These are phyloP conservation scores for Exophiala dermatitidis DNA, from an alignment of 2,329 filamentous ascomycete species.

Conservation along the genomic window DNA sequence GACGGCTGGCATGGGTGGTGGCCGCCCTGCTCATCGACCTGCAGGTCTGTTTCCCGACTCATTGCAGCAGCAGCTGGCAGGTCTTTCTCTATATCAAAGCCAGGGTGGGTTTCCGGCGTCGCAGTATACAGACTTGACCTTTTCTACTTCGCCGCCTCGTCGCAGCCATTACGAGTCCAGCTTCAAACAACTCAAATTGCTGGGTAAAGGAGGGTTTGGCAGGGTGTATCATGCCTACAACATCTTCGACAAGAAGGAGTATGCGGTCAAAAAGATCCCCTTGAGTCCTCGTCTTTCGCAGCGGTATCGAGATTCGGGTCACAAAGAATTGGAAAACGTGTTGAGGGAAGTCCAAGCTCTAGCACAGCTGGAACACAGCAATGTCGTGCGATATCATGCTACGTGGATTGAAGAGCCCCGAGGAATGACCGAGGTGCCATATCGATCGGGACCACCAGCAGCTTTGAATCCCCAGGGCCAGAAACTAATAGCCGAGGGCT, in stretches of 20 bases:
- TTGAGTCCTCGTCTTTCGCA: conserved; percentile 48
- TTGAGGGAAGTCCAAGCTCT: conserved; percentile 56
- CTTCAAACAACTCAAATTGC: conserved; percentile 47
- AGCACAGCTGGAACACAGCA: conserved; percentile 56
- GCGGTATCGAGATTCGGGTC: conserved; percentile 46
- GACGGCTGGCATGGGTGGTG: conserved; percentile 1
- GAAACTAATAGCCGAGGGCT: conserved; percentile 9
- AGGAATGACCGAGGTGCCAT: not conserved
- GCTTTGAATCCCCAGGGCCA: conserved; percentile 8
- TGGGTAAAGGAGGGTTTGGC: conserved; percentile 61
- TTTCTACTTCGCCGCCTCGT: conserved; percentile 28
- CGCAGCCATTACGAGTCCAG: conserved; percentile 43
- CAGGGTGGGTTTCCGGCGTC: conserved; percentile 11
- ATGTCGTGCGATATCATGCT: conserved; percentile 60
- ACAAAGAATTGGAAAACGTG: conserved; percentile 49
- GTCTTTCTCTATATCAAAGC: conserved; percentile 15
- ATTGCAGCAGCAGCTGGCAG: conserved; percentile 21
- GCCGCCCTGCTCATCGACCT: conserved; percentile 5
- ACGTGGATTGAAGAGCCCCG: conserved; percentile 52
- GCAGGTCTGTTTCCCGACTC: not conserved
- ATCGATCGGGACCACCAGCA: conserved; percentile 2
- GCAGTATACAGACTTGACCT: conserved; percentile 20
- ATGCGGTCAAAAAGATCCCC: conserved; percentile 60
- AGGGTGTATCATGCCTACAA: conserved; percentile 57
- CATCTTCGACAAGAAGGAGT: conserved; percentile 54